phyloP scores from a whole-genome alignment of 78 protist species.

The Anaeramoeba flamelloides region DNA sequence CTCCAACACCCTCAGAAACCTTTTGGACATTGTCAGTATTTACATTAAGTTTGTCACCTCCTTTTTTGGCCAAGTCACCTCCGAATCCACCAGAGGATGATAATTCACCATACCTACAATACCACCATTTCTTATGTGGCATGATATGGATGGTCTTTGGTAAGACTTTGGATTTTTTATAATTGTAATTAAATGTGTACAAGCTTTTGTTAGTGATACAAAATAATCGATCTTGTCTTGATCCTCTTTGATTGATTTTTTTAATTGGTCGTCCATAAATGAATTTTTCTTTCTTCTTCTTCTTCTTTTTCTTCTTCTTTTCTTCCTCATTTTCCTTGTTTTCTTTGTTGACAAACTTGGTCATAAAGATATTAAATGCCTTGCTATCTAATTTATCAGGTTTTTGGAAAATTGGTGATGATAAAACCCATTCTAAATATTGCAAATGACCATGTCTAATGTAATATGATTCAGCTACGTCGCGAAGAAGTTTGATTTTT shows the following conservation, averaged over 20 bases:
- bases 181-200: neutral
- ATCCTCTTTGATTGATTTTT: neutral
- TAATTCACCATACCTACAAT: neutral
- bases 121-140: neutral
- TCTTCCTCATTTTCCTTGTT: neutral
- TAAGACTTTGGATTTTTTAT: neutral
- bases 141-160: neutral
- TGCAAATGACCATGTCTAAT: neutral
- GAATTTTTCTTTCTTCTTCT: neutral
- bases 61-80: neutral
- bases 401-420: neutral
- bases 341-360: neutral
- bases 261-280: neutral
- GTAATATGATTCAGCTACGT: neutral
- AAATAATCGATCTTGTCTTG: neutral
- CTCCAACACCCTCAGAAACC: neutral
- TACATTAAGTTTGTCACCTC: too few relatives aligned
- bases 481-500: neutral
- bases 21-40: neutral
- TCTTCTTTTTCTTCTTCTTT: too few relatives aligned
- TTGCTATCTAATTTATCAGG: neutral
- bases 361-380: neutral
- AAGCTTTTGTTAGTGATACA: neutral
- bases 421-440: neutral
- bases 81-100: neutral